A percentile compares a stretch with the other conserved stretches of the same genome.
phyloP scores from a whole-genome alignment of 768 basidiomycete genomes.

The Vishniacozyma victoriae region DNA sequence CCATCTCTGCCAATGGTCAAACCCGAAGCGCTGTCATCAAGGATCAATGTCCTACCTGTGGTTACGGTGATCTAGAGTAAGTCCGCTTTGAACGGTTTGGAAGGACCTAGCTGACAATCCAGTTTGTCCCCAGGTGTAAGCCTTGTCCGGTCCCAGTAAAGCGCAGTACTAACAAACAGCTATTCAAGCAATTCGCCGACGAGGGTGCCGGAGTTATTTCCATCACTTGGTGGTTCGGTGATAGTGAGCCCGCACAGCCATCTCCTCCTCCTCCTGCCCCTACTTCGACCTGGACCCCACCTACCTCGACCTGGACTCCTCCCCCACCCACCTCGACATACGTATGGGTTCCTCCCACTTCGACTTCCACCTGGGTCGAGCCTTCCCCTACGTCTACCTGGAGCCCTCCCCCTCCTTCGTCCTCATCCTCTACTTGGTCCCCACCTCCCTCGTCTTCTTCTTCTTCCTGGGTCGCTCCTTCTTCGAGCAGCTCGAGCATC shows the following conservation, averaged over 20 bases:
- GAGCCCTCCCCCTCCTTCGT: conserved; percentile 6
- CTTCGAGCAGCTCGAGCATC: neutral
- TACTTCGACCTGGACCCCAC: conserved; percentile 16
- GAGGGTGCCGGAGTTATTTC: conserved; percentile 20
- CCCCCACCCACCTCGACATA: conserved; percentile 1
- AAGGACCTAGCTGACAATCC: neutral
- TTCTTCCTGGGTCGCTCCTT: conserved; percentile 6
- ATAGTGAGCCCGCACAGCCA: conserved; percentile 5
- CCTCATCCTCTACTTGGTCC: conserved; percentile 12
- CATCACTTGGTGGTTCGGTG: conserved; percentile 41
- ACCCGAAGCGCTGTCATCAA: conserved; percentile 18
- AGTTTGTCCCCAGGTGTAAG: conserved; percentile 26
- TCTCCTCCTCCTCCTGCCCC: conserved; percentile 16
- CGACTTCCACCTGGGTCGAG: conserved; percentile 18
- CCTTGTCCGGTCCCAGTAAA: neutral
- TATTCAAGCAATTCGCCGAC: conserved; percentile 35
- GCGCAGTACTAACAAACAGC: neutral
- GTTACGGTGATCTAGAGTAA: conserved; percentile 28
- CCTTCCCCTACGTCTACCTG: conserved; percentile 20
- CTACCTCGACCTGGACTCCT: conserved; percentile 8
- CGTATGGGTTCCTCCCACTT: neutral
- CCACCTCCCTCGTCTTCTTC: conserved; percentile 5
- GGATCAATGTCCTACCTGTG: conserved; percentile 43
- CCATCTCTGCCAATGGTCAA: conserved; percentile 31
- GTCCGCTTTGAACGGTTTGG: neutral